Evolutionary conservation across 768 basidiomycete species (phyloP), one percentile per base, ranked within the genome.

Genomic region (Termitomyces sp.): DNA sequence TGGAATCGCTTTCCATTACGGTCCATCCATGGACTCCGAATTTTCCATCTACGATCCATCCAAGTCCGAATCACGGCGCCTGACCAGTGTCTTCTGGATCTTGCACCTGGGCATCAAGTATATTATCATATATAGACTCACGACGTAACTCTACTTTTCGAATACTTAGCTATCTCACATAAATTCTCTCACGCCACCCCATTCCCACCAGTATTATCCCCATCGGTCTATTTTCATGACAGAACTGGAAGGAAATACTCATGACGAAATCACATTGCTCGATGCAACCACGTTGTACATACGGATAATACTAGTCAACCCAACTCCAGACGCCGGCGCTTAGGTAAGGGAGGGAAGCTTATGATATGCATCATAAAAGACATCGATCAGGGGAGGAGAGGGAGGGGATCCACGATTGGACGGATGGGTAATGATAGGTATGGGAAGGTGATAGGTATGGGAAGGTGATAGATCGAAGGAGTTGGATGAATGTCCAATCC

Each of bases 331-430:
- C 36, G 57, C 57, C 50, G 40, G 57, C 57, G 51, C 44, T 32
- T 58, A 16, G 26, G n/a, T 28, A 6, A 36, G 2, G 23, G 23
- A 54, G 53, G 52, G 28, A 28, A 26, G 40, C 23, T 32, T 41
- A 32, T 40, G 49, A 35, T 50, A 28, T 58, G 10, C 57, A 53
- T 52, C 57, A 46, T 26, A n/a, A 36, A 43, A 50, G 8, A 10
- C 20, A 16, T 36, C 33, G 40, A 44, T 46, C 50, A 52, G 57
- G 41, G 6, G 1, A 23, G 12, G 8, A 40, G 5, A 35, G 20
- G 57, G 5, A 35, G 20, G 57, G 57, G 47, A 58, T 58, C 57
- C 57, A 38, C 53, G 51, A 13, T 47, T 28, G 33, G 57, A 20
- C 9, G 32, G 30, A 58, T 50, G 26, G 23, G 23, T 41, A 7